Base-by-base conservation (phyloP, 2,329 filamentous ascomycete species). In the Lachnellula subtilissima region DNA sequence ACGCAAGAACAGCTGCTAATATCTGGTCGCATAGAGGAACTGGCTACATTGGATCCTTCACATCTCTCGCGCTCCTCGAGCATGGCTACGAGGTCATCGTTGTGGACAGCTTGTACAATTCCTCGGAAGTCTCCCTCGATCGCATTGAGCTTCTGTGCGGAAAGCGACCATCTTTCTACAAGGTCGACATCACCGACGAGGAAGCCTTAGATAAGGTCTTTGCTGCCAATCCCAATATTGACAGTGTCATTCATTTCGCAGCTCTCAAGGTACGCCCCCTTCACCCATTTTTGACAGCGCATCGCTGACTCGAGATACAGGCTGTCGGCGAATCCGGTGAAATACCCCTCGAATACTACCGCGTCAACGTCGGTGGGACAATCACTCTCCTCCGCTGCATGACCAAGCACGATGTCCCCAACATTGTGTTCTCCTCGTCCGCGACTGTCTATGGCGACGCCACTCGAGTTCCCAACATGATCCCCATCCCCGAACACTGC, bases 1-100 rank as follows among this genome's bases (percentile, higher is more conserved):
- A 25, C n/a, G 23, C 35, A 45, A 46, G 28, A 22, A 43, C 52
- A 57, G 57, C 67, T 62, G 50, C 61, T 62, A 36, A 55, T 67
- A 66, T 64, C 65, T 66, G 15, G 58, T 55, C 64, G 48, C 42
- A 58, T 72, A 97, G 94, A 82, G 94, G 94, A 70, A 96, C 92
- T 64, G 94, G 94, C 78, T 99, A 99, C 81, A 99, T 99, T 75
- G 94, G 94, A 73, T 97, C 93, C 50, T 97, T 97, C 81, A 99
- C 94, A 60, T 80, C 89, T 55, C 86, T 99, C 51, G 87, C 91
- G 53, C 89, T 99, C 25, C 89, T 99, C 65, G 82, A 97, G 71
- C 89, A 94, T 70, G 92, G 86, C 73, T 97, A 97, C 82, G 87
- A 97, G 73, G 94, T 99, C 62, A 88, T 99, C 72, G 91, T 99